These are phyloP conservation scores for Venturia nashicola DNA, from an alignment of 2,329 filamentous ascomycete species.

Conservation along the genomic window DNA sequence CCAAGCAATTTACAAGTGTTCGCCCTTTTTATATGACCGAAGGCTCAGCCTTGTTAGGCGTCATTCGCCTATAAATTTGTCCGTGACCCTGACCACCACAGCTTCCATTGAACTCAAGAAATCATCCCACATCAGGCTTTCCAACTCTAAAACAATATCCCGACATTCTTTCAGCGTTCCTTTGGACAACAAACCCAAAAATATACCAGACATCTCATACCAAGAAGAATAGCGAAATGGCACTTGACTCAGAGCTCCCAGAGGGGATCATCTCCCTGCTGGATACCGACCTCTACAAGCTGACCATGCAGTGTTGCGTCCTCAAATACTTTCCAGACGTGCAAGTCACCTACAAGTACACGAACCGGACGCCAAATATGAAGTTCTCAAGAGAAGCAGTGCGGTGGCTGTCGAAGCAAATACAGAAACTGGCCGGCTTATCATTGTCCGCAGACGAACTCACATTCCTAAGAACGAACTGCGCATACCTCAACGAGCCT, in stretches of 20 bases:
- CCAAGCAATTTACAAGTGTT: background rate
- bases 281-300: conserved; percentile 69
- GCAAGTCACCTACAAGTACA: conserved; percentile 83
- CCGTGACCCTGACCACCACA: background rate
- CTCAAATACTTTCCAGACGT: conserved; percentile 78
- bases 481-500: conserved; percentile 62
- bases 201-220: too few species aligned
- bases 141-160: background rate
- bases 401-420: conserved; percentile 73
- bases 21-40: too few species aligned
- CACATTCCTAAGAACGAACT: conserved; percentile 63
- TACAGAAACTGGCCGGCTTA: conserved; percentile 73
- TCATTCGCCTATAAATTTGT: background rate
- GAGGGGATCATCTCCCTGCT: conserved; percentile 32
- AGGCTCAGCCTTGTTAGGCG: background rate
- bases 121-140: background rate
- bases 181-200: too few species aligned
- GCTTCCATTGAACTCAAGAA: background rate
- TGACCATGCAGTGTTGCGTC: conserved; percentile 90
- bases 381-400: conserved; percentile 75
- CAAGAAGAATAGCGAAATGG: background rate
- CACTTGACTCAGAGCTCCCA: conserved; percentile 4
- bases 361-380: conserved; percentile 90
- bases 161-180: background rate
- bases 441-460: conserved; percentile 69